Percentiles rank a stretch among this genome's conserved stretches.
These are phyloP conservation scores for Claviceps humidiphila DNA, from an alignment of 2,329 filamentous ascomycete genomes.

Conservation along the genomic window DNA sequence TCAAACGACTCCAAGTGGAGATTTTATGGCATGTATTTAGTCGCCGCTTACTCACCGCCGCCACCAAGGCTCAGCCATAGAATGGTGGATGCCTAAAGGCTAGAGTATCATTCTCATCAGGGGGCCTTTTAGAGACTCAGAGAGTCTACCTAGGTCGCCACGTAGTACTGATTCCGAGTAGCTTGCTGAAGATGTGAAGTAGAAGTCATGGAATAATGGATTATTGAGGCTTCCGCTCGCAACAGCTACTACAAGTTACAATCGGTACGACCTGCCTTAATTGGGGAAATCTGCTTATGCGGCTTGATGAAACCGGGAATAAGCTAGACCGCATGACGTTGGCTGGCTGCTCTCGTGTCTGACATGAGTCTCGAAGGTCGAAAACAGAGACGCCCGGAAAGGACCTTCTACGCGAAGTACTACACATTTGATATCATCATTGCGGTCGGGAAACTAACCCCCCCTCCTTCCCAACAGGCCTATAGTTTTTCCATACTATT, in stretches of 20 bases:
- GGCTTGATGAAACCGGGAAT: not conserved
- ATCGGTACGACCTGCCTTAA: not conserved
- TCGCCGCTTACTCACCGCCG: not conserved
- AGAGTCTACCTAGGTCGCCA: not conserved
- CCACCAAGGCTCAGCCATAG: not conserved
- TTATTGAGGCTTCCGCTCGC: not conserved
- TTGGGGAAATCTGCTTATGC: not conserved
- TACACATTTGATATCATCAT: not conserved
- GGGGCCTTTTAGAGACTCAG: not conserved
- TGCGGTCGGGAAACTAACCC: not conserved
- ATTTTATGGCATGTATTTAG: not conserved
- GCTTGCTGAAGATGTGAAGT: not conserved
- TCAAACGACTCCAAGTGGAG: too few species aligned
- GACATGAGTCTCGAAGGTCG: not conserved
- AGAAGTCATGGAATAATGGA: too few species aligned
- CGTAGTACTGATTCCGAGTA: not conserved
- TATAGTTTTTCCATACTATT: not conserved
- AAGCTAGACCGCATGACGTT: not conserved
- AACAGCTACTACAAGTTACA: not conserved
- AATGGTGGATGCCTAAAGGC: too few species aligned
- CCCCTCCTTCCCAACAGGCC: not conserved
- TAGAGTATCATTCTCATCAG: too few species aligned
- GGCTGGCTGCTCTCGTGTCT: not conserved
- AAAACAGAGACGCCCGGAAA: not conserved
- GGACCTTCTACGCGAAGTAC: not conserved